Evolutionary conservation across 2,329 filamentous ascomycete genomes (phyloP), one percentile per base, ranked within the genome.

Genomic region (Ceratocystis huliohia): DNA sequence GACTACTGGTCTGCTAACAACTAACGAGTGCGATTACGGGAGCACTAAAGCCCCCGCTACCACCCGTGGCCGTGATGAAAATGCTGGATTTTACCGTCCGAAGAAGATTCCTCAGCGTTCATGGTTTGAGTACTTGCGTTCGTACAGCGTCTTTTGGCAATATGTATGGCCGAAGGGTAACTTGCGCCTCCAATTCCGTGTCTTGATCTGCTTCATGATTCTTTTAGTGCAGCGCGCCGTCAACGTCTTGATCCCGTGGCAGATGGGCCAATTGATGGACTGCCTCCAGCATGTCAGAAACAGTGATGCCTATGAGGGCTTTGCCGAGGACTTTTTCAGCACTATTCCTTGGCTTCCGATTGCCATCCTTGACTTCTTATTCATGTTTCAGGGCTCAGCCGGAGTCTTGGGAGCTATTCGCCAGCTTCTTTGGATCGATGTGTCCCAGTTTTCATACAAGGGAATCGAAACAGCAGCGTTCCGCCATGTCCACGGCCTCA

Each of bases 381-480:
- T 77, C 22, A 71, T 79, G 45, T 81, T 97, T 17, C 94, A 97
- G 75, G 94, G 94, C 1, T 87, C 85, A 64, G 94, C 93, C 68
- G 94, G 94, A 22, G 78, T 97, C 61, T 82, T 99, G 44, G 91
- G 91, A 6, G 93, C 91, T 1, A 72, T 89, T 44, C 84, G 94
- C 69, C 88, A 90, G 25, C 85, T 91, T 45, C 80, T 99, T 44
- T 99, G 94, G 94, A 94, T 99, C 63, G 93, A 94, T 0, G 91
- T 99, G 67, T 91, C 92, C 45, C 94, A 99, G 75, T 96, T 97
- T 75, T 96, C 93, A 0, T 99, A 96, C 76, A 88, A 91, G 73
- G 91, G 94, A 70, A 82, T 99, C 67, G 96, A 92, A 5, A 94
- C 94, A 1, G 92, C 94, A 17, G 91, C 93, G 10, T 99, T 99